These are phyloP conservation scores for Smallanthus sonchifolius DNA, from an alignment of 129 eudicot genomes.

Conservation along the genomic window DNA sequence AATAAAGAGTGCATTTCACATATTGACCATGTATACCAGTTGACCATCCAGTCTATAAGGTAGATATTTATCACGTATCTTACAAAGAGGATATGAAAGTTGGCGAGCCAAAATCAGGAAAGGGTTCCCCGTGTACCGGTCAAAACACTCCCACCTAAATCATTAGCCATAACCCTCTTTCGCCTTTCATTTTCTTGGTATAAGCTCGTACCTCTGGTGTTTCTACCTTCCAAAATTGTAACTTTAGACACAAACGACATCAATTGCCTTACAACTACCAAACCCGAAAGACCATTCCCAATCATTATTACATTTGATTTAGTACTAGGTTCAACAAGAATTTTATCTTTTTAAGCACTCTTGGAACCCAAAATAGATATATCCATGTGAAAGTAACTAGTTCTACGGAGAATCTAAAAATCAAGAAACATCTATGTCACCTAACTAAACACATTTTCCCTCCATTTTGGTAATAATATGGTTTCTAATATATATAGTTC, in stretches of 20 bases:
- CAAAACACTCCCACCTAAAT: slow-evolving; percentile 97
- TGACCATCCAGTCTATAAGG: slow-evolving; percentile 71
- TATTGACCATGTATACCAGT: no score
- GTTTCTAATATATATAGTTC: slow-evolving; percentile 79
- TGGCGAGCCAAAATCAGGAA: slow-evolving; percentile 92
- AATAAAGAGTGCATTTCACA: no score
- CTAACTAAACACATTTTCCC: slow-evolving; percentile 79
- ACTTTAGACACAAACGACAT: slow-evolving; percentile 88
- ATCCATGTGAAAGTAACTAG: slow-evolving; percentile 76
- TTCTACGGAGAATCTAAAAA: slow-evolving; percentile 72
- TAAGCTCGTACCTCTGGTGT: slow-evolving; percentile 90
- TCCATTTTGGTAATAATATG: slow-evolving; percentile 87
- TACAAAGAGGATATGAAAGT: slow-evolving; percentile 69
- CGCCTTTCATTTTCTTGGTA: slow-evolving; percentile 69
- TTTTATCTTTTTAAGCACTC: slow-evolving; percentile 56
- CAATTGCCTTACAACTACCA: slow-evolving; percentile 92
- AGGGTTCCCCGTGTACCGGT: slow-evolving; percentile 96
- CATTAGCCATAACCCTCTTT: slow-evolving; percentile 64
- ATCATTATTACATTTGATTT: slow-evolving; percentile 58
- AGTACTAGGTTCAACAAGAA: slow-evolving; percentile 29
- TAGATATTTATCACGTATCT: slow-evolving; percentile 90
- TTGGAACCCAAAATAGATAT: slow-evolving; percentile 91
- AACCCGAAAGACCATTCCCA: slow-evolving; percentile 93
- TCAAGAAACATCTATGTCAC: slow-evolving; percentile 74
- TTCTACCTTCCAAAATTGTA: slow-evolving; percentile 86